Conservation (phyloP, 2,329 filamentous ascomycete species). For the Pseudogymnoascus sp. region DNA sequence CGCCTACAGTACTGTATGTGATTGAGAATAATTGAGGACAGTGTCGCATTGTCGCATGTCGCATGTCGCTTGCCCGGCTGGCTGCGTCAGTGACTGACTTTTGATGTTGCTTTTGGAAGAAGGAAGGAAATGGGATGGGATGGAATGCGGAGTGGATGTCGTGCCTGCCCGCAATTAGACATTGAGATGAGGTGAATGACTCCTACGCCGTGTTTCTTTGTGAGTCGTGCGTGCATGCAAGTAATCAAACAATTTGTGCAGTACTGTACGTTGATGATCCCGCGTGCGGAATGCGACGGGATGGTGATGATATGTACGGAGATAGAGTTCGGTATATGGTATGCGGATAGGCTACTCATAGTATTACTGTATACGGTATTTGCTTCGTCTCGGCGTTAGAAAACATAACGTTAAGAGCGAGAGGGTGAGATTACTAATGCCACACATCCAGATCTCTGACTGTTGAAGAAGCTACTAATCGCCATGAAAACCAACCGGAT, state of each 20-base stretch:
- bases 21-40: background rate
- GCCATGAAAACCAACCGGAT: background rate
- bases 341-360: too few relatives aligned
- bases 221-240: background rate
- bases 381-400: background rate
- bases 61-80: background rate
- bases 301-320: too few relatives aligned
- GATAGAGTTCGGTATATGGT: background rate
- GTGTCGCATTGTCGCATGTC: background rate
- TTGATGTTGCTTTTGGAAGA: background rate
- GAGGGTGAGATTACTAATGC: background rate
- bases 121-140: background rate
- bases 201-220: background rate
- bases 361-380: too few relatives aligned
- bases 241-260: background rate
- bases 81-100: background rate
- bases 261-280: background rate
- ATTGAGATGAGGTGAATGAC: background rate
- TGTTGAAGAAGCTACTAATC: background rate
- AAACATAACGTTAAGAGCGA: slow-evolving; percentile 2
- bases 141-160: background rate
- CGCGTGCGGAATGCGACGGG: background rate
- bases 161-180: background rate
- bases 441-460: too few relatives aligned
- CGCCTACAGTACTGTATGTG: background rate